A percentile compares a stretch with the other conserved stretches of the same genome.
phyloP scores from a whole-genome alignment of 2,329 filamentous ascomycete genomes.

The Aureobasidium sp. region DNA sequence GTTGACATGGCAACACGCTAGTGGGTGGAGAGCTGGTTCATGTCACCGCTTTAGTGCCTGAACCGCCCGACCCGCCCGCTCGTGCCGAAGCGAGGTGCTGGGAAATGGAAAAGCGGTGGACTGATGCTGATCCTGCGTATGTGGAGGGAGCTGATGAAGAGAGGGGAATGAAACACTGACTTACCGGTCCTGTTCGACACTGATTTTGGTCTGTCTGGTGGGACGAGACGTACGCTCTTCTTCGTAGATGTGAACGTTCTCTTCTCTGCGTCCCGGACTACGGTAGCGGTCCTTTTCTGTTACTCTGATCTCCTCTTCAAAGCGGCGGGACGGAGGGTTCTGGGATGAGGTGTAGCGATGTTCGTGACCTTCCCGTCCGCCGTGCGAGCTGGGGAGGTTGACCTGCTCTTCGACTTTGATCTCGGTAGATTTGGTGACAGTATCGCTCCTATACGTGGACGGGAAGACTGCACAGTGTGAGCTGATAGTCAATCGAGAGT shows the following conservation, averaged over 20 bases:
- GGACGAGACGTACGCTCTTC: conserved; percentile 33
- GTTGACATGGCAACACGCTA: conserved; percentile 20
- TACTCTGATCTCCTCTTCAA: conserved; percentile 82
- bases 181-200: conserved; percentile 49
- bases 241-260: conserved; percentile 33
- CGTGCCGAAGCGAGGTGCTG: conserved; percentile 9
- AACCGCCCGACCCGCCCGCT: conserved; percentile 13
- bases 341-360: conserved; percentile 59
- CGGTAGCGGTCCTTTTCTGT: conserved; percentile 69
- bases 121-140: conserved; percentile 12
- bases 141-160: not conserved
- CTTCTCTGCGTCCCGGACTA: conserved; percentile 54
- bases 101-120: conserved; percentile 19
- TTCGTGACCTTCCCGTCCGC: conserved; percentile 97
- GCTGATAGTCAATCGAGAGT: not conserved
- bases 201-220: conserved; percentile 23
- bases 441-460: conserved; percentile 84
- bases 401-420: conserved; percentile 86
- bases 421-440: conserved; percentile 57
- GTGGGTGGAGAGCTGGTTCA: conserved; percentile 13
- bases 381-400: conserved; percentile 67
- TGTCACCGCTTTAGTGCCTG: conserved; percentile 17
- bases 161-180: conserved; percentile 21
- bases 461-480: conserved; percentile 64
- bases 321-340: conserved; percentile 59